Percentiles rank a stretch among this genome's conserved stretches.
phyloP scores from a whole-genome alignment of 1,284 basidiomycete species.

The Boletus subluridellus region DNA sequence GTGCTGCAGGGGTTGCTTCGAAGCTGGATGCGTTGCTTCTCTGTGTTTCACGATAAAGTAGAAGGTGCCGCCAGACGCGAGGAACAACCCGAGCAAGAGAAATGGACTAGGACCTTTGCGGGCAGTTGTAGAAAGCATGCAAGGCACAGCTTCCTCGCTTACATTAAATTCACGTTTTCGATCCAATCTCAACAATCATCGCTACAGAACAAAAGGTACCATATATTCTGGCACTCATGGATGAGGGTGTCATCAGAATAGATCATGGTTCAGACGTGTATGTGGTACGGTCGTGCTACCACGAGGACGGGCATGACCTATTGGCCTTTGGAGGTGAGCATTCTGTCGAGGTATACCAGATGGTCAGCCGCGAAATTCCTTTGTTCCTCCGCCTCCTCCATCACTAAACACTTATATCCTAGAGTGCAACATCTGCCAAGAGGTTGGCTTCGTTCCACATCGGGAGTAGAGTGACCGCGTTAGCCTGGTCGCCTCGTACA shows the following conservation, averaged over 20 bases:
- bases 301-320: constrained; percentile 62
- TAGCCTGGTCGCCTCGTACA: constrained; percentile 73
- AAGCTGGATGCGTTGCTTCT: constrained; percentile 58
- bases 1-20: constrained; percentile 56
- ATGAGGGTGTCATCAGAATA: constrained; percentile 44
- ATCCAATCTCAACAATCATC: constrained; percentile 1
- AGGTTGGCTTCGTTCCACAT: constrained; percentile 68
- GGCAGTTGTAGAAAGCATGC: constrained; percentile 16
- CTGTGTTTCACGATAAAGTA: constrained; percentile 53
- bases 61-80: constrained; percentile 57
- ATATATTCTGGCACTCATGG: constrained; percentile 36
- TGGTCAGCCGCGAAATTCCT: constrained; percentile 42
- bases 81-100: constrained; percentile 53
- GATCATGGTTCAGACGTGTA: constrained; percentile 57
- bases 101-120: constrained; percentile 58
- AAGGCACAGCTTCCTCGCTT: constrained; percentile 4
- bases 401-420: constrained; percentile 11
- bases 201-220: neutral
- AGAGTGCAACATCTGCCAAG: constrained; percentile 43
- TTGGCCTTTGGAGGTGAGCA: constrained; percentile 69
- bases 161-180: neutral
- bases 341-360: constrained; percentile 62
- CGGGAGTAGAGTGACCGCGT: constrained; percentile 64
- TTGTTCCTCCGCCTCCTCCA: constrained; percentile 3
- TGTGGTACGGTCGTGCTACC: constrained; percentile 58